phyloP scores from a whole-genome alignment of 2,329 filamentous ascomycete genomes.

The Ophiocordyceps australis region DNA sequence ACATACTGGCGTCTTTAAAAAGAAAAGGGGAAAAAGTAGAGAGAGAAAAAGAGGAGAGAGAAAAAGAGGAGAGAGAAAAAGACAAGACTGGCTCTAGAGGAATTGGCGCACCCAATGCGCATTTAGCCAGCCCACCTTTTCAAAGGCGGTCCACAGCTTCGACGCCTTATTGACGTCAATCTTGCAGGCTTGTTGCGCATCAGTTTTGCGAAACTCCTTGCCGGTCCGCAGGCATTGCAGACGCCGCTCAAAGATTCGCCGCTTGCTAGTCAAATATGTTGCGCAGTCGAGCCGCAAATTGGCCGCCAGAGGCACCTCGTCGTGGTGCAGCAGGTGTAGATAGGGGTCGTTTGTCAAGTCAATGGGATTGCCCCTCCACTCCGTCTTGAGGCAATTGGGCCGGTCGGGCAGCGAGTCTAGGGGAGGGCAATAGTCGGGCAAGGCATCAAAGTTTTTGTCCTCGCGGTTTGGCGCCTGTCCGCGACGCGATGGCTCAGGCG shows the following conservation, averaged over 20 bases:
- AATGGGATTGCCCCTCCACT: slow-evolving; percentile 70
- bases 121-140: slow-evolving; percentile 71
- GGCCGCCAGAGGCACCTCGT: slow-evolving; percentile 60
- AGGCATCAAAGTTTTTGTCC: slow-evolving; percentile 60
- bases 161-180: slow-evolving; percentile 97
- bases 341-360: slow-evolving; percentile 60
- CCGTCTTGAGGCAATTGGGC: slow-evolving; percentile 58
- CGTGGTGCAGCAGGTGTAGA: slow-evolving; percentile 51
- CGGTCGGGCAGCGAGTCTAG: slow-evolving; percentile 45
- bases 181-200: slow-evolving; percentile 91
- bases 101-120: slow-evolving; percentile 21
- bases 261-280: slow-evolving; percentile 83
- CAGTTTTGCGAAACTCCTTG: slow-evolving; percentile 88
- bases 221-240: slow-evolving; percentile 46
- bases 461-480: slow-evolving; percentile 50
- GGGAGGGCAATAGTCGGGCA: slow-evolving; percentile 59
- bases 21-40: slow-evolving; percentile 1
- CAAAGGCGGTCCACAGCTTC: slow-evolving; percentile 78
- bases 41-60: background rate
- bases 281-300: slow-evolving; percentile 70
- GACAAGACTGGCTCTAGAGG: slow-evolving; percentile 6
- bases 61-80: background rate
- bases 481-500: slow-evolving; percentile 31
- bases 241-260: slow-evolving; percentile 69
- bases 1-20: slow-evolving; percentile 4